Evolutionary conservation across 2,329 filamentous ascomycete species (phyloP).

Genomic region (Colletotrichum sp.): DNA sequence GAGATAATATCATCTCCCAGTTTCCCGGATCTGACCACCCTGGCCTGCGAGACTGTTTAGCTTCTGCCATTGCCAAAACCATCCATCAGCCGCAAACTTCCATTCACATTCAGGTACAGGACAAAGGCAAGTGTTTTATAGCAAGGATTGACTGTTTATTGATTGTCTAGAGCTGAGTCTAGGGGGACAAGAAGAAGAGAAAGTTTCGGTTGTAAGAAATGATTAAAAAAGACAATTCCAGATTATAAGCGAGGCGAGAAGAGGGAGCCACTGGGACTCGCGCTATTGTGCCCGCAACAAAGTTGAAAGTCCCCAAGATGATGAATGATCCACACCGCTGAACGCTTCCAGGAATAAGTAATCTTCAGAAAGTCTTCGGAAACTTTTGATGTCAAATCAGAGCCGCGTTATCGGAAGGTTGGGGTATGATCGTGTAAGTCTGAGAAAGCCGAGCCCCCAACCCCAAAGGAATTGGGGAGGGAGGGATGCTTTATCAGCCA

Average conservation of each 20-base stretch:
- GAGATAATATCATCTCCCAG: neutral
- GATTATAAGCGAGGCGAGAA: neutral
- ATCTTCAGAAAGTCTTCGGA: neutral
- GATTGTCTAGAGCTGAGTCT: neutral
- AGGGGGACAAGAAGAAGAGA: constrained; percentile 2
- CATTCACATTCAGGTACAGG: neutral
- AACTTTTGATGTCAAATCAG: neutral
- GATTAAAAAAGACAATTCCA: constrained; percentile 15
- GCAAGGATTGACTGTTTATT: constrained; percentile 17
- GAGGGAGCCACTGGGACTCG: constrained; percentile 5
- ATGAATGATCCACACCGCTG: neutral
- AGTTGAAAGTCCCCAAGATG: constrained; percentile 7
- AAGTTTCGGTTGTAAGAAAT: neutral
- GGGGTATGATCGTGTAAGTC: neutral
- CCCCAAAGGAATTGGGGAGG: neutral
- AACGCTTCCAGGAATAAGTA: neutral
- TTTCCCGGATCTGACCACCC: neutral
- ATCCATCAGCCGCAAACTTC: neutral
- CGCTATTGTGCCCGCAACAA: neutral
- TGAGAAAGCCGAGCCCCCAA: neutral
- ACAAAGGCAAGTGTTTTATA: neutral
- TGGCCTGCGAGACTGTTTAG: neutral
- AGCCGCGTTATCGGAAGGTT: neutral
- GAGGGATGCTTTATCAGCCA: neutral
- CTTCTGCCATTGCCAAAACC: neutral